phyloP scores from a whole-genome alignment of 2,329 filamentous ascomycete species.

The Aspergillus brasiliensis region DNA sequence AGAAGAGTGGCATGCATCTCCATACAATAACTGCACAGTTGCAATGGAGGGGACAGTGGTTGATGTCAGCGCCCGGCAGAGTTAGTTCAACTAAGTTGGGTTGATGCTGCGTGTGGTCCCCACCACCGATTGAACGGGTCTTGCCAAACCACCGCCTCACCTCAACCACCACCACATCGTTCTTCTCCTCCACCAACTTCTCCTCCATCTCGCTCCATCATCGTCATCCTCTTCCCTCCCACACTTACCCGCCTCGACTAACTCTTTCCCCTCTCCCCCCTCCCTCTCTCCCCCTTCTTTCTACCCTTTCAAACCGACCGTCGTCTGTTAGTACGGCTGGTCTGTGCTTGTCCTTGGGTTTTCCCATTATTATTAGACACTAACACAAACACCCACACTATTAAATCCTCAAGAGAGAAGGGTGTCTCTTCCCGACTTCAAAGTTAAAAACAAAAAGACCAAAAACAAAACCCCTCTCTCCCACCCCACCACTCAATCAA shows the following conservation, averaged over 20 bases:
- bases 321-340: conserved; percentile 15
- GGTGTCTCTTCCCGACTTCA: background rate
- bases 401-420: conserved; percentile 13
- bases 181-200: background rate
- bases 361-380: conserved; percentile 14
- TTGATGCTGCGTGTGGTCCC: conserved; percentile 17
- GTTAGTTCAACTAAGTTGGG: conserved; percentile 2
- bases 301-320: conserved; percentile 14
- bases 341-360: conserved; percentile 19
- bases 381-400: conserved; percentile 6
- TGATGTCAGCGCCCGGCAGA: conserved; percentile 24
- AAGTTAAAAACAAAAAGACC: conserved; percentile 7
- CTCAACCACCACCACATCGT: conserved; percentile 14
- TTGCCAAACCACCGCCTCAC: conserved; percentile 25
- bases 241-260: conserved; percentile 9
- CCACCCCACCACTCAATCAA: conserved; percentile 11
- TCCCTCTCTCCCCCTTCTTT: conserved; percentile 11
- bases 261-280: conserved; percentile 1
- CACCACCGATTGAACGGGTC: conserved; percentile 19
- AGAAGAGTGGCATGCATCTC: background rate
- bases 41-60: conserved; percentile 12
- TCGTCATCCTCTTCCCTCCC: conserved; percentile 16
- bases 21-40: background rate
- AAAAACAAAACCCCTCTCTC: conserved; percentile 14
- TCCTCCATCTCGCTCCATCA: conserved; percentile 13